Evolutionary conservation across 2,329 filamentous ascomycete genomes (phyloP), one percentile per base, ranked within the genome.

Genomic region (Penicillium sp.): DNA sequence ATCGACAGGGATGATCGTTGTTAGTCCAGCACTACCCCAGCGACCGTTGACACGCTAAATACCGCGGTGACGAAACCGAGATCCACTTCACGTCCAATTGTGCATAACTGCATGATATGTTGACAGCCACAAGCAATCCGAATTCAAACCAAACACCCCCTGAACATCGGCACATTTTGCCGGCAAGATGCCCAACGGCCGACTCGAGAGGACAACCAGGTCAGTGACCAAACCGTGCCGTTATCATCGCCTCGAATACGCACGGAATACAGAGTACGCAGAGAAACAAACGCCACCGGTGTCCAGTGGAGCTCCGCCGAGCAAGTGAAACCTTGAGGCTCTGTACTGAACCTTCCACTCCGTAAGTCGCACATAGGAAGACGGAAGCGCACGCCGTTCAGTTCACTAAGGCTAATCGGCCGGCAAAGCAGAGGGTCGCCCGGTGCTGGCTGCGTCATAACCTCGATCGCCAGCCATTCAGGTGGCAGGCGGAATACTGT

Each of bases 391-490:
- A 35, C 14, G 4, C 12, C 30, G 16, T 35, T 35, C 30, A 35
- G 30, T 35, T 35, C 30, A 24, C 42, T 20, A 47, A 30, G 21
- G 40, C 18, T 46, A 46, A 35, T 12, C 51, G 42, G 38, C 38
- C 38, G 20, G 52, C 51, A 40, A 46, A 47, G 21, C 28, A 54
- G 52, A 54, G 52, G 42, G 52, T 47, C 43, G 18, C 35, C 52
- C 43, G 30, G 43, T 38, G 51, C 30, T 24, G 30, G 43, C 43
- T 54, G 52, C 52, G 52, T 54, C 52, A 54, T 54, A 53, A 35
- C 42, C 28, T 43, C 52, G 14, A 20, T 54, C 30, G 21, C 7
- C 35, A 40, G 35, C 16, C 35, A 40, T 40, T 40, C n/a, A 40
- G 38, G 43, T 53, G 18, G n/a, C 28, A 53, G 43, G 3, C 14